phyloP scores from a whole-genome alignment of 305 asterid genomes.

The Andrographis paniculata region DNA sequence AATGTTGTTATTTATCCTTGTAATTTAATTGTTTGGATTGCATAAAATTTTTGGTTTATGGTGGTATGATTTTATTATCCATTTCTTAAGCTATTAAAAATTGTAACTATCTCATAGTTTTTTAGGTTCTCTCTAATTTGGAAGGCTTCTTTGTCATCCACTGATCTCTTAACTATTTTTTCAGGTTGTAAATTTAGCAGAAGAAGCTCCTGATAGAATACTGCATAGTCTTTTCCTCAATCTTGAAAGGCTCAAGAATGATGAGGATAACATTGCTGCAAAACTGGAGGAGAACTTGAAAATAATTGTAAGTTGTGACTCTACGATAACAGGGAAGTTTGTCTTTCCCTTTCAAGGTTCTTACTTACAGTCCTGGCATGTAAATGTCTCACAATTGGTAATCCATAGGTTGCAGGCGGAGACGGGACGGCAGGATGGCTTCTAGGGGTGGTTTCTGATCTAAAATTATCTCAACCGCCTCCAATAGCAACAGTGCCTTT shows the following conservation, averaged over 20 bases:
- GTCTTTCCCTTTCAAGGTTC: not conserved
- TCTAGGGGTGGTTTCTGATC: slow-evolving; percentile 89
- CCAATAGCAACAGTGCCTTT: slow-evolving; percentile 84
- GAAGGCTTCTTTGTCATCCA: too few species aligned
- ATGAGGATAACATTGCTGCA: slow-evolving; percentile 46
- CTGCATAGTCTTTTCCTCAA: slow-evolving; percentile 49
- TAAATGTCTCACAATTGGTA: slow-evolving; percentile 2
- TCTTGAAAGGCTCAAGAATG: slow-evolving; percentile 49
- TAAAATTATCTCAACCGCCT: slow-evolving; percentile 68
- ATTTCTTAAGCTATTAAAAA: too few species aligned
- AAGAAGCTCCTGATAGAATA: slow-evolving; percentile 65
- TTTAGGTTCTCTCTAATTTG: not conserved
- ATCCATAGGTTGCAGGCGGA: slow-evolving; percentile 86
- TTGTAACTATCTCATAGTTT: too few species aligned
- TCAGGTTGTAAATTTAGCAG: slow-evolving; percentile 86
- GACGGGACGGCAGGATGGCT: slow-evolving; percentile 99
- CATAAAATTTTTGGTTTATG: too few species aligned
- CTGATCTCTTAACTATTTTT: too few species aligned
- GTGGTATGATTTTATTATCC: too few species aligned
- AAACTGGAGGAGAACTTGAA: slow-evolving; percentile 53
- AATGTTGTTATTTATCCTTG: not conserved
- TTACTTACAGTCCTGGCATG: not conserved
- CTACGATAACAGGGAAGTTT: not conserved
- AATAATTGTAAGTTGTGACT: slow-evolving; percentile 54
- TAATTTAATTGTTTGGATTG: too few species aligned